Base-by-base conservation (phyloP, 495 filamentous ascomycete species). In the Polyplosphaeria fusca region DNA sequence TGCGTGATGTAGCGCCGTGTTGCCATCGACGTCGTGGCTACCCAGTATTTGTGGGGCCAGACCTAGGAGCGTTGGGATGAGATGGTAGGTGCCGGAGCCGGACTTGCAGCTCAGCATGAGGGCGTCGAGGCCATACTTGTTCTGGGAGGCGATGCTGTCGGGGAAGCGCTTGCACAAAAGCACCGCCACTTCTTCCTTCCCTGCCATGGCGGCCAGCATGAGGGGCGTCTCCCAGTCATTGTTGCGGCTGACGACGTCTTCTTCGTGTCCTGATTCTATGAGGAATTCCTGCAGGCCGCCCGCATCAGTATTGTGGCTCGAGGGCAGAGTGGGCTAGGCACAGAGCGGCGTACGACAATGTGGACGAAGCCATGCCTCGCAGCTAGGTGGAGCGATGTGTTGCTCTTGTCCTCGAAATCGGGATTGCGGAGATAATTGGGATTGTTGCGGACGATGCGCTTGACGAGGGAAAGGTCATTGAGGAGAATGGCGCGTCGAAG, bases 351-450 rank as follows among this genome's bases (percentile, higher is more conserved):
- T 58, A 77, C 70, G 67, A 79, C 80, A 58, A 91, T 84, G 14
- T 78, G 67, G 12, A 82, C 69, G 61, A 83, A 78, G n/a, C 87
- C 87, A 43, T 86, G 77, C 26, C 77, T 75, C 23, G 84, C 83
- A 25, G 87, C 84, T 7, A 93, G 77, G 70, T 94, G 89, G 11
- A 94, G 78, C 42, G 80, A 86, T 13, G 88, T 91, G 70, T 91
- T 90, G 61, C 74, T 70, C 55, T 77, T 70, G 60, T 79, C 72
- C 11, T 47, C 74, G 65, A 78, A 76, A 68, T 90, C 86, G 1
- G 87, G 85, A 68, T 89, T 88, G 64, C 81, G 80, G n/a, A 93
- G 75, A 51, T 81, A 76, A 46, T 70, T 58, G 0, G 83, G 85
- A 63, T 90, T 79, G 63, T 83, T 84, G 52, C 77, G 76, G 49